Base-by-base conservation (phyloP, 2,329 filamentous ascomycete species). In the Ophiocordyceps camponoti-floridani region DNA sequence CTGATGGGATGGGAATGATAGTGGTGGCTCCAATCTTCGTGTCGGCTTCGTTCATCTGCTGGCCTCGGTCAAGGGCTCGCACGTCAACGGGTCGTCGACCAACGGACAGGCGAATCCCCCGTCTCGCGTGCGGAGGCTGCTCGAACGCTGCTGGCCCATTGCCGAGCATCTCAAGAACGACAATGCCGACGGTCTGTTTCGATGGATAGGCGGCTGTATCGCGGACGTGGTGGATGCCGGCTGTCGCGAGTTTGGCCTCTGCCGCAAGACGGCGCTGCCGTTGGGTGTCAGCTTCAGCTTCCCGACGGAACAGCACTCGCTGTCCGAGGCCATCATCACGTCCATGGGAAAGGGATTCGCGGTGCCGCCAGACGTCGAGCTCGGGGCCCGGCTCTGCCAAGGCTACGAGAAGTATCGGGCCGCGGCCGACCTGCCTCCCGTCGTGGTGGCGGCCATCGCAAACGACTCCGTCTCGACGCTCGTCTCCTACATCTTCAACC, bases 381-480 rank as follows among this genome's bases (percentile, higher is more conserved):
- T 84, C 2, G 77, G 73, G 9, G 68, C 70, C 30, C 69, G 75
- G 49, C 63, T 84, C 7, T 59, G 71, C 10, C 61, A 65, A 31
- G 79, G 78, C 0, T 84, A 83, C 52, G 63, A 70, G 41, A 63
- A 65, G 31, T 62, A 70, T n/a, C 63, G 65, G 33, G 50, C 53
- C 5, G 49, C 59, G 1, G 49, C 59, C 1, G 56, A 61, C 12
- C 62, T 87, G 19, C 84, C 84, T 1, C 70, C 67, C 12, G 72
- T 91, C 49, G 72, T 72, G 47, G 79, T 89, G 44, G 72, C 76
- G 9, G 84, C 84, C 43, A 88, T 91, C 49, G 77, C 83, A 35
- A 91, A 89, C 54, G 84, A 91, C 54, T 76, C 84, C 0, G 83
- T 89, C 35, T 81, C 84, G 6, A 89, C 84, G 0, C 68, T 89